phyloP scores from a whole-genome alignment of 495 filamentous ascomycete genomes.

The Neurospora hispaniola region DNA sequence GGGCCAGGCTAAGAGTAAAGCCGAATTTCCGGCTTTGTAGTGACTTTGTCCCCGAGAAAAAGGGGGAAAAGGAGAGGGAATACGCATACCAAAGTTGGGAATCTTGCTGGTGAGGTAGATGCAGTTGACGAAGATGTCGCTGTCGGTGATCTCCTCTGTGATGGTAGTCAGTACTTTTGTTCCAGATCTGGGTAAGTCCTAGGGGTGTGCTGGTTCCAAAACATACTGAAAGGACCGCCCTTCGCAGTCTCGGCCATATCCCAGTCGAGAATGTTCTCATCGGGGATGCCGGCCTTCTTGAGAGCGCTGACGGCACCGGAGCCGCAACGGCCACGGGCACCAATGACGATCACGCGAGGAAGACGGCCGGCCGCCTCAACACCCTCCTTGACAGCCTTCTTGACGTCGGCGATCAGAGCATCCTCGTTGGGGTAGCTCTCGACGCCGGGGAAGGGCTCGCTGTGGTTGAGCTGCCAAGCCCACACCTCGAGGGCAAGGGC shows the following conservation, averaged over 20 bases:
- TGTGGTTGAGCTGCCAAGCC: slow-evolving; percentile 76
- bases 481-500: slow-evolving; percentile 77
- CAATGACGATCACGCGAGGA: slow-evolving; percentile 51
- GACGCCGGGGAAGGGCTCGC: slow-evolving; percentile 55
- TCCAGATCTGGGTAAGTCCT: too few species aligned
- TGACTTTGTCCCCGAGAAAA: not conserved
- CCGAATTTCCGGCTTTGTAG: not conserved
- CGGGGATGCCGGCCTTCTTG: slow-evolving; percentile 61
- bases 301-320: slow-evolving; percentile 74
- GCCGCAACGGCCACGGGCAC: slow-evolving; percentile 75
- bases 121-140: slow-evolving; percentile 82
- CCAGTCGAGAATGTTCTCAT: slow-evolving; percentile 74
- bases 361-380: slow-evolving; percentile 51
- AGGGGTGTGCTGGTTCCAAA: not conserved
- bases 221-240: slow-evolving; percentile 64
- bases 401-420: slow-evolving; percentile 61
- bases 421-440: slow-evolving; percentile 67
- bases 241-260: slow-evolving; percentile 82
- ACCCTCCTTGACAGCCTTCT: slow-evolving; percentile 57
- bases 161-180: slow-evolving; percentile 1
- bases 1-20: not conserved
- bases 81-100: slow-evolving; percentile 20
- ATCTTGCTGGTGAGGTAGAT: slow-evolving; percentile 60
- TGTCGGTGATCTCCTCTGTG: slow-evolving; percentile 63
- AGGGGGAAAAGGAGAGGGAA: not conserved